These are phyloP conservation scores for Geranium rotundifolium DNA, from an alignment of 345 rosid species.

Conservation along the genomic window DNA sequence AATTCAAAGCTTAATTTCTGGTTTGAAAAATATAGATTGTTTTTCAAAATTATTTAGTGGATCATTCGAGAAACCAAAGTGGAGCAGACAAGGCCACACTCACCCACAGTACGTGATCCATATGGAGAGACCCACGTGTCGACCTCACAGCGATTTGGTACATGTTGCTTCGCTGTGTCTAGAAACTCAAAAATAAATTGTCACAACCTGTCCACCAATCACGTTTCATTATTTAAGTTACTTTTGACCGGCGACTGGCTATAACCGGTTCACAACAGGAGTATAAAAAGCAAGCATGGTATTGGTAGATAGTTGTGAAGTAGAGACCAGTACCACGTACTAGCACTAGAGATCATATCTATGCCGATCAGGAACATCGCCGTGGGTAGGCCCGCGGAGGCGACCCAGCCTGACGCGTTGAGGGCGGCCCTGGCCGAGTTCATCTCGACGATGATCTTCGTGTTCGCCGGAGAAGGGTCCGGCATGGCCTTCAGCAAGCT, in stretches of 20 bases:
- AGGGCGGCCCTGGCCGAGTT: slow-evolving; percentile 88
- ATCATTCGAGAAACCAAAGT: too few relatives aligned
- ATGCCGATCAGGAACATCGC: slow-evolving; percentile 92
- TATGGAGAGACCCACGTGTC: slow-evolving; percentile 11
- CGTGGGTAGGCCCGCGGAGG: slow-evolving; percentile 55
- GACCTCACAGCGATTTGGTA: not conserved
- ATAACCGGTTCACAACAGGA: slow-evolving; percentile 11
- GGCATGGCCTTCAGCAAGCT: slow-evolving; percentile 88
- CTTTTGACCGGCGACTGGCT: slow-evolving; percentile 23
- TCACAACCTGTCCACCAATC: slow-evolving; percentile 15
- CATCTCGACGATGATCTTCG: slow-evolving; percentile 68
- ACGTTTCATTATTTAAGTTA: slow-evolving; percentile 6
- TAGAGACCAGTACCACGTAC: slow-evolving; percentile 8
- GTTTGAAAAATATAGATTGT: too few relatives aligned
- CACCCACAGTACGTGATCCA: slow-evolving; percentile 11
- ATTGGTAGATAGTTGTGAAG: too few relatives aligned
- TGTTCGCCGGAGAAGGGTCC: slow-evolving; percentile 85
- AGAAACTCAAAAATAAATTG: not conserved
- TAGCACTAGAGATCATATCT: not conserved
- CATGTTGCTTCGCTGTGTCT: slow-evolving; percentile 7
- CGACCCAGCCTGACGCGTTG: slow-evolving; percentile 54
- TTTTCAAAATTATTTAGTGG: too few relatives aligned
- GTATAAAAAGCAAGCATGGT: too few relatives aligned
- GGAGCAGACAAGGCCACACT: too few relatives aligned
- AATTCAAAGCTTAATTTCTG: too few relatives aligned